A percentile compares a stretch with the other conserved stretches of the same genome.
Conservation (phyloP, 2,329 filamentous ascomycete genomes). For the Talaromyces marneffei region DNA sequence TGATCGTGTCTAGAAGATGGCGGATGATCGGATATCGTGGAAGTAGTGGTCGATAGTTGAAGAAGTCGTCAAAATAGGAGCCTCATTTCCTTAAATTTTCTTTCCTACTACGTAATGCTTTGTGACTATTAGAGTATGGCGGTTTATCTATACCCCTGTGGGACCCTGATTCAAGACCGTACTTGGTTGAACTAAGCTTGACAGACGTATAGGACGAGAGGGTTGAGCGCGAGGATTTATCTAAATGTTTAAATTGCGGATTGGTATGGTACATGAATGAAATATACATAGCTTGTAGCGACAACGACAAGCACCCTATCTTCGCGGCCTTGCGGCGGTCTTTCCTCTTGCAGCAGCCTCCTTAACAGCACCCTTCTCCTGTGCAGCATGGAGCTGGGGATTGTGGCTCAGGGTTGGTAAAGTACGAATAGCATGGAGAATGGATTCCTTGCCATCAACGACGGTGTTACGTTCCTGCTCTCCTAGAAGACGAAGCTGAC, state of each 20-base stretch:
- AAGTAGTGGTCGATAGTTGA: not conserved
- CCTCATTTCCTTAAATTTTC: not conserved
- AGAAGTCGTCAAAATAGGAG: not conserved
- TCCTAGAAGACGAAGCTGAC: conserved; percentile 47
- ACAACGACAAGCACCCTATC: not conserved
- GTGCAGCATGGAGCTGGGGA: conserved; percentile 21
- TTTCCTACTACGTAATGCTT: not conserved
- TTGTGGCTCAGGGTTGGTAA: conserved; percentile 31
- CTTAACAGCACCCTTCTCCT: conserved; percentile 26
- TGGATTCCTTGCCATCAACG: conserved; percentile 42
- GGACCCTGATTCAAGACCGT: not conserved
- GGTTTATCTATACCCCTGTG: not conserved
- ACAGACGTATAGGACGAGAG: not conserved
- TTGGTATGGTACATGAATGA: conserved; percentile 13
- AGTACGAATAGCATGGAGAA: conserved; percentile 28
- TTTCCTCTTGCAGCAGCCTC: conserved; percentile 15
- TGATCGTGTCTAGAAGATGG: not conserved
- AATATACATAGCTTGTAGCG: not conserved
- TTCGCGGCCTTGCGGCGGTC: not conserved
- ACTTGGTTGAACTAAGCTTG: not conserved
- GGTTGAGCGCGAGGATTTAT: not conserved
- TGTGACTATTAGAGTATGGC: not conserved
- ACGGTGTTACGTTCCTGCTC: conserved; percentile 58
- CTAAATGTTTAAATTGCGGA: not conserved
- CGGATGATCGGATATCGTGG: not conserved